phyloP scores from a whole-genome alignment of 2,329 filamentous ascomycete species.

The Emergomyces pasteurianus region DNA sequence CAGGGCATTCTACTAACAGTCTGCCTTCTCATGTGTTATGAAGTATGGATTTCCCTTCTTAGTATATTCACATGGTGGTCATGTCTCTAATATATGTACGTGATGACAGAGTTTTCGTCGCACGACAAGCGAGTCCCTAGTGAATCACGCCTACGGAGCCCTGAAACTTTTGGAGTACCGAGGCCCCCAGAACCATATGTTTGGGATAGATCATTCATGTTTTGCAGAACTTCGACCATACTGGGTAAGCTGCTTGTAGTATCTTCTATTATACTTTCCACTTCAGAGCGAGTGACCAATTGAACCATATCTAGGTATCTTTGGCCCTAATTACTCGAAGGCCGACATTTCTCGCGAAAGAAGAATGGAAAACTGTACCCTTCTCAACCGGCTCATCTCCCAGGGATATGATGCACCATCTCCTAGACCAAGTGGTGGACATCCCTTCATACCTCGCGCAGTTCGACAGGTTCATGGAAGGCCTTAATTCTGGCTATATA shows the following conservation, averaged over 20 bases:
- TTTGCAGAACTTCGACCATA: conserved; percentile 29
- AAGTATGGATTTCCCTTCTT: conserved; percentile 14
- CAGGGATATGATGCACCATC: conserved; percentile 27
- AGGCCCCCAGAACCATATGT: conserved; percentile 28
- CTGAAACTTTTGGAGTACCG: conserved; percentile 27
- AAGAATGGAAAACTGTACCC: conserved; percentile 30
- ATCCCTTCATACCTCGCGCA: conserved; percentile 22
- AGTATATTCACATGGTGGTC: conserved; percentile 2
- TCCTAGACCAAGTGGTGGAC: conserved; percentile 26
- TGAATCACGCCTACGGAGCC: conserved; percentile 24
- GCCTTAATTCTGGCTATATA: conserved; percentile 14
- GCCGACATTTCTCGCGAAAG: conserved; percentile 24
- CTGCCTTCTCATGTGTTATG: conserved; percentile 26
- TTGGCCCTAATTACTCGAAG: conserved; percentile 18
- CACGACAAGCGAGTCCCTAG: conserved; percentile 21
- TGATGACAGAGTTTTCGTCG: conserved; percentile 24
- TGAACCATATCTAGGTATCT: conserved; percentile 17
- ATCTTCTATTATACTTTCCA: not conserved
- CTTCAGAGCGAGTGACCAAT: conserved; percentile 1
- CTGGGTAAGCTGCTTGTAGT: conserved; percentile 19
- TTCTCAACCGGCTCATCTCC: conserved; percentile 26
- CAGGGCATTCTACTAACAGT: conserved; percentile 29
- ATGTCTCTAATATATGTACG: not conserved
- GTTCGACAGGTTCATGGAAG: conserved; percentile 20
- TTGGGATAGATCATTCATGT: conserved; percentile 28